Percentiles rank a stretch among this genome's conserved stretches.
phyloP scores from a whole-genome alignment of 163 green algal genomes.

The Scenedesmus sp. region DNA sequence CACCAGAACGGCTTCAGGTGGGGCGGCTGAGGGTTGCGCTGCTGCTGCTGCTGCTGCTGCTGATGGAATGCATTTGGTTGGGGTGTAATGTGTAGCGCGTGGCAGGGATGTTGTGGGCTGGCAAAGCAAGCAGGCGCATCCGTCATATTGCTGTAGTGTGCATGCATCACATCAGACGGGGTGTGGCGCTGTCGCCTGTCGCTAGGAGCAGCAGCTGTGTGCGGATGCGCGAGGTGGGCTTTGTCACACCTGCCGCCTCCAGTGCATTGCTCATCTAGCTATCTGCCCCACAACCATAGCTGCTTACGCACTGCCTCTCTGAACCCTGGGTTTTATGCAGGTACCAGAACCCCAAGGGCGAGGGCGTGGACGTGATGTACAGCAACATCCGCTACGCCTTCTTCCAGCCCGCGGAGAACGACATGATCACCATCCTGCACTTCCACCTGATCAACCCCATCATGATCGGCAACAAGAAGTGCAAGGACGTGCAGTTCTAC shows the following conservation, averaged over 20 bases:
- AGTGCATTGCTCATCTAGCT: no score
- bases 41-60: not conserved
- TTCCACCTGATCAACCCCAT: constrained; percentile 98
- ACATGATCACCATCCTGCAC: constrained; percentile 98
- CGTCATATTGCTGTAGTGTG: no score
- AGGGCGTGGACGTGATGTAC: constrained; percentile 93
- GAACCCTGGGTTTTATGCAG: constrained; percentile 24
- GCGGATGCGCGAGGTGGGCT: no score
- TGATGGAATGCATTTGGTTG: no score
- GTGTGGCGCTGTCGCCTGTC: no score
- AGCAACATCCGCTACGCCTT: constrained; percentile 99
- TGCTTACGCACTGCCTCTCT: not conserved
- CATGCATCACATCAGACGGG: no score
- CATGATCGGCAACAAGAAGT: constrained; percentile 99
- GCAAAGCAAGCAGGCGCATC: no score
- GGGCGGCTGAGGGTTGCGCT: not conserved
- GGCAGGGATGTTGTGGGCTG: no score
- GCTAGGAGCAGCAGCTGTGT: no score
- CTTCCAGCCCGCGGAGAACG: constrained; percentile 95
- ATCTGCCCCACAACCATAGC: no score
- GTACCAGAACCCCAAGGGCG: constrained; percentile 85
- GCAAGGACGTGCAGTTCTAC: constrained; percentile 98
- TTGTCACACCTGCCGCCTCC: no score
- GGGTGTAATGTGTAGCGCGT: no score
- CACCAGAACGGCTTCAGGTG: constrained; percentile 94